Base-by-base conservation (phyloP, 345 rosid genomes). In the Arabis hirsuta region DNA sequence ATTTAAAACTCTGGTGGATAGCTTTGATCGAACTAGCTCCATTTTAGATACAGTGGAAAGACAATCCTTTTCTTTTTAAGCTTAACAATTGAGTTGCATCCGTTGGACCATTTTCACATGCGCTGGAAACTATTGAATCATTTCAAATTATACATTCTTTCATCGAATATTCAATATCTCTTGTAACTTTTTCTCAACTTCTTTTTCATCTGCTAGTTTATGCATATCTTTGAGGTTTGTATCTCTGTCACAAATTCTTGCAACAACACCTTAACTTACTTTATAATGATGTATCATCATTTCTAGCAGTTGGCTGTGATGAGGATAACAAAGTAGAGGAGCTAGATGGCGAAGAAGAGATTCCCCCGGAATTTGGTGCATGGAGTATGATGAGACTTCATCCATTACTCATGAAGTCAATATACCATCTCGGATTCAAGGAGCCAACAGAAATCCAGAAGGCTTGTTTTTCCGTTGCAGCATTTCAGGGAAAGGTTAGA, bases 401-500 rank as follows among this genome's bases (percentile, higher is more conserved):
- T 81, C 93, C 96, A 56, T 45, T 68, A 43, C 85, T 94, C 71
- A 86, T 89, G 96, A 88, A 83, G 70, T 82, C 96, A 55, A 84
- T 95, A 73, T 70, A 43, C 68, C 80, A 80, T 68, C 91, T 95
- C 54, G 90, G 90, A 29, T 91, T 91, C 82, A 89, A 82, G 83
- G 88, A 95, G 79, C 99, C 99, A 14, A 95, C 97, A 56, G 81
- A 89, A 20, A 90, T 95, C 78, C 99, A 95, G 70, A 87, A 84
- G 81, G 87, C 95, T 73, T 91, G 93, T 76, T 83, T 95, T 79
- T 83, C 96, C 48, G 91, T 87, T 50, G 97, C 96, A 39, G 96
- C 97, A 63, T 93, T 85, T 87, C 96, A 91, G 77, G 97, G 99
- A 71, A 91, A 88, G 92, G 97, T 94, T 34, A 36, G 89, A 68